These are phyloP conservation scores for Dryas drummondii DNA, from an alignment of 306 rosid species.

Conservation along the genomic window DNA sequence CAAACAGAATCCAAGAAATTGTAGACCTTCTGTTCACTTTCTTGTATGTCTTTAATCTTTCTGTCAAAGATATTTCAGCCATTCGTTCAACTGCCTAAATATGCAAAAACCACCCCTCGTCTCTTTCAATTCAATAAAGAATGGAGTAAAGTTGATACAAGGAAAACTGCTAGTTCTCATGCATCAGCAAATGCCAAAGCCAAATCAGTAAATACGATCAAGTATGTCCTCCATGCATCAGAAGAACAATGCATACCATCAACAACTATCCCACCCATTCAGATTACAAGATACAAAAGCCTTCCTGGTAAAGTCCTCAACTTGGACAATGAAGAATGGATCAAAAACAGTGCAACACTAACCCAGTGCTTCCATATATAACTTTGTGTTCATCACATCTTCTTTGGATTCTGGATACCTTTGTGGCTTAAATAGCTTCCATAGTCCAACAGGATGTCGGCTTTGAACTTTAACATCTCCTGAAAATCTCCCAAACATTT, in stretches of 20 bases:
- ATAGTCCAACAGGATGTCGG: slow-evolving; percentile 66
- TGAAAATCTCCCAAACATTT: slow-evolving; percentile 57
- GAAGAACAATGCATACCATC: background rate
- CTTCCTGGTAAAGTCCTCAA: background rate
- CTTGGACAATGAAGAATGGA: background rate
- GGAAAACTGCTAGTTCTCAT: background rate
- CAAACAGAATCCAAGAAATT: background rate
- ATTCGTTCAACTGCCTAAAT: background rate
- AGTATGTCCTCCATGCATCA: background rate
- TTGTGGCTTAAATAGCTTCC: slow-evolving; percentile 70
- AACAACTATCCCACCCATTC: background rate
- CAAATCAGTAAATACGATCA: background rate
- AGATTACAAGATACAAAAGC: slow-evolving; percentile 9
- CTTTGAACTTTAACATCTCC: slow-evolving; percentile 38
- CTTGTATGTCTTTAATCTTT: background rate
- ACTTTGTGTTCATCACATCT: slow-evolving; percentile 56
- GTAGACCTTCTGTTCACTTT: no score
- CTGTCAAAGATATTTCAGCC: background rate
- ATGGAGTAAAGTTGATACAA: background rate
- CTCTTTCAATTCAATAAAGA: background rate
- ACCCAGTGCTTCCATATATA: slow-evolving; percentile 57
- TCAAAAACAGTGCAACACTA: slow-evolving; percentile 20
- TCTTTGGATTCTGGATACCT: slow-evolving; percentile 46
- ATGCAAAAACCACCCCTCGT: background rate
- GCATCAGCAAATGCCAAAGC: background rate